A percentile compares a stretch with the other conserved stretches of the same genome.
These are phyloP conservation scores for Fonsecaea multimorphosa DNA, from an alignment of 2,329 filamentous ascomycete genomes.

Conservation along the genomic window DNA sequence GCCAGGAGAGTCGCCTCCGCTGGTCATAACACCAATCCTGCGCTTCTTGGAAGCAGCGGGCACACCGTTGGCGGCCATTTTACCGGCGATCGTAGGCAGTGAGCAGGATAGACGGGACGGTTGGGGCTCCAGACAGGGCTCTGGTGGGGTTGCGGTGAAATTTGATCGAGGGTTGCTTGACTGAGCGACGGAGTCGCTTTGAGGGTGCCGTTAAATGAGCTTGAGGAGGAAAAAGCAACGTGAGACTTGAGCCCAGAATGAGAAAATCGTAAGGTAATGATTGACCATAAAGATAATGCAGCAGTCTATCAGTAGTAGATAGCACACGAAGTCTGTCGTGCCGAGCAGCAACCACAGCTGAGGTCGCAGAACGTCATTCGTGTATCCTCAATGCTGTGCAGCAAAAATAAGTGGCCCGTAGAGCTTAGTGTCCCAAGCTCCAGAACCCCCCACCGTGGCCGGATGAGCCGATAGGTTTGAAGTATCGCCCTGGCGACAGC, in stretches of 20 bases:
- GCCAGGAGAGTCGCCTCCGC: conserved; percentile 89
- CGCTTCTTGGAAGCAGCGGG: conserved; percentile 57
- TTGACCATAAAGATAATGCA: conserved; percentile 11
- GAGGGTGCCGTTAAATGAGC: background rate
- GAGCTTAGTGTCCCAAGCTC: background rate
- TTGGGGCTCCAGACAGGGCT: background rate
- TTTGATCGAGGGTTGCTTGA: background rate
- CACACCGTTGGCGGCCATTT: conserved; percentile 40
- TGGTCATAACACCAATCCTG: conserved; percentile 89
- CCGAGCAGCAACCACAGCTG: conserved; percentile 17
- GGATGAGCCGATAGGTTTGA: background rate
- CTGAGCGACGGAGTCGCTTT: background rate
- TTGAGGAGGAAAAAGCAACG: conserved; percentile 7
- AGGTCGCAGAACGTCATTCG: conserved; percentile 25
- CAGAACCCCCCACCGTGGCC: background rate
- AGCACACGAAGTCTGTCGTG: conserved; percentile 14
- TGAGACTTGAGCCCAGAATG: background rate
- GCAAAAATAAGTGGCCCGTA: conserved; percentile 1
- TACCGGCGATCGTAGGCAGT: conserved; percentile 15
- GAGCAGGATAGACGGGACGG: conserved; percentile 1
- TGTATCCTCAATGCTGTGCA: conserved; percentile 5
- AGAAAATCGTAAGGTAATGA: conserved; percentile 7
- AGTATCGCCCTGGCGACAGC: background rate
- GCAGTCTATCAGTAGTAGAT: conserved; percentile 5
- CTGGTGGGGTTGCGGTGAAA: background rate